These are phyloP conservation scores for Arthrinium phaeospermum DNA, from an alignment of 2,329 filamentous ascomycete genomes.

Conservation along the genomic window DNA sequence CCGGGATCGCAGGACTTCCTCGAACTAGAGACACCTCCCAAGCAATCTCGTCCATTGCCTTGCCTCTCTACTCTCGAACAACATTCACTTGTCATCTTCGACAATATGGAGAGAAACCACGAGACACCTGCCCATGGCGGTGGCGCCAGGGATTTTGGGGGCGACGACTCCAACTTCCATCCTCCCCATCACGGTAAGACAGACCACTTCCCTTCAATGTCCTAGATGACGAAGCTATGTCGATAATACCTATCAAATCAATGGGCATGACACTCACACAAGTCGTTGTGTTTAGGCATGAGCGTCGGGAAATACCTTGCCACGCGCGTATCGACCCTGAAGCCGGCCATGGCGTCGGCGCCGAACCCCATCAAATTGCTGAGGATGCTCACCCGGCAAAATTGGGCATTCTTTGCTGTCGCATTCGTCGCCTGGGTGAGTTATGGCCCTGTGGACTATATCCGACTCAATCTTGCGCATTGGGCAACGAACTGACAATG, in stretches of 20 bases:
- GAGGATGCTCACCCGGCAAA: slow-evolving; percentile 52
- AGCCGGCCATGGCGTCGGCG: slow-evolving; percentile 60
- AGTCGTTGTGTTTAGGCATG: slow-evolving; percentile 11
- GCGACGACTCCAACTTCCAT: slow-evolving; percentile 32
- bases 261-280: neutral
- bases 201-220: neutral
- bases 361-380: slow-evolving; percentile 59
- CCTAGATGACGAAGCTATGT: neutral
- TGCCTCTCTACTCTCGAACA: neutral
- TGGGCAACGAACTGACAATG: neutral
- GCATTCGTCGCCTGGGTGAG: slow-evolving; percentile 63
- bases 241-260: neutral
- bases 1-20: neutral
- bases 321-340: slow-evolving; percentile 61
- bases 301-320: slow-evolving; percentile 47
- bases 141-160: slow-evolving; percentile 9
- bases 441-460: neutral
- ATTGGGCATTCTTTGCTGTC: slow-evolving; percentile 62
- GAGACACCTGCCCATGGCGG: neutral
- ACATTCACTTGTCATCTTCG: slow-evolving; percentile 1
- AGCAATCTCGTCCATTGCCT: neutral
- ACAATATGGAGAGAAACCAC: neutral
- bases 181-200: slow-evolving; percentile 57
- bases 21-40: neutral
- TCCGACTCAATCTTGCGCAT: neutral